These are phyloP conservation scores for Cytospora paraplurivora DNA, from an alignment of 2,329 filamentous ascomycete species.

Conservation along the genomic window DNA sequence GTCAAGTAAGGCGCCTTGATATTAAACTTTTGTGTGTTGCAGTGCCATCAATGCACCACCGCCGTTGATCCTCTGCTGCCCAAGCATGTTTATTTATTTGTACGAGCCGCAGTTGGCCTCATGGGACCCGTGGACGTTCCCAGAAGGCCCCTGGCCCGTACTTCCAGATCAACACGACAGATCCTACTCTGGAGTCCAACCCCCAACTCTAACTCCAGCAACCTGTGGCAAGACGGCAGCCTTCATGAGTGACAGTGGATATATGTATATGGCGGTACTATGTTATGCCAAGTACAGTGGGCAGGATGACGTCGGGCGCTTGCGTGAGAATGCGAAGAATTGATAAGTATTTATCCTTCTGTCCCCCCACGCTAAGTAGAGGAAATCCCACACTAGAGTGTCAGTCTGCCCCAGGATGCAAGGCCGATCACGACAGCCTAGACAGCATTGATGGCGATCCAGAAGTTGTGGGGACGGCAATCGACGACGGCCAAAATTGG, in stretches of 20 bases:
- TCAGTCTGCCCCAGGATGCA: not conserved
- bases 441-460: not conserved
- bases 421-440: not conserved
- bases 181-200: too few relatives aligned
- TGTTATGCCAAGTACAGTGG: not conserved
- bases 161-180: too few relatives aligned
- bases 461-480: not conserved
- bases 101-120: too few relatives aligned
- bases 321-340: not conserved
- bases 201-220: too few relatives aligned
- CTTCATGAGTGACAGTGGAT: not conserved
- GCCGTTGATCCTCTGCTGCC: too few relatives aligned
- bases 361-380: not conserved
- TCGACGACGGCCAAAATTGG: not conserved
- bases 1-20: not conserved
- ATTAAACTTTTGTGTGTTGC: not conserved
- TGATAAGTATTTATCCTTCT: not conserved
- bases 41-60: not conserved
- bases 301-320: not conserved
- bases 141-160: too few relatives aligned
- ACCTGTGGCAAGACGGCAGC: too few relatives aligned
- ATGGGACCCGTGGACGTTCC: too few relatives aligned
- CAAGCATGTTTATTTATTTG: too few relatives aligned
- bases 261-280: not conserved
- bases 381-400: not conserved